A percentile compares a stretch with the other conserved stretches of the same genome.
Conservation (phyloP, 495 filamentous ascomycete species). For the Aspergillus olivimuriae region DNA sequence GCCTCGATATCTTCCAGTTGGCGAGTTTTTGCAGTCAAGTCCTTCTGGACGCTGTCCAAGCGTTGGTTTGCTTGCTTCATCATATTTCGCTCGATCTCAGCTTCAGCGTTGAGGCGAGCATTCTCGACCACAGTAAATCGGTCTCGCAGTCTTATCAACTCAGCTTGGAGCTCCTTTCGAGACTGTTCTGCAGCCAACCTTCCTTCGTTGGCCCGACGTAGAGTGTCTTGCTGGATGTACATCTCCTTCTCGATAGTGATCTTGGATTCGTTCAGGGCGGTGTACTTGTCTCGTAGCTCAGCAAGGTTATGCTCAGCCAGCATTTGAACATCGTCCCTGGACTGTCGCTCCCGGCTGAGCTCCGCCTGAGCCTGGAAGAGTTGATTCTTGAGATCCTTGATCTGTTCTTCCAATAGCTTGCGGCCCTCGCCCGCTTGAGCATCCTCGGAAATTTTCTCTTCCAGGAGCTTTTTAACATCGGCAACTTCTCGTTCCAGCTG, state of each 20-base stretch:
- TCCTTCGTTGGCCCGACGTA: constrained; percentile 80
- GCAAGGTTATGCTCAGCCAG: constrained; percentile 84
- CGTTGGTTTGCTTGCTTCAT: constrained; percentile 75
- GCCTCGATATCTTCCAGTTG: constrained; percentile 67
- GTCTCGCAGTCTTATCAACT: constrained; percentile 75
- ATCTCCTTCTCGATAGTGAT: constrained; percentile 98
- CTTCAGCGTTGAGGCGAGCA: constrained; percentile 74
- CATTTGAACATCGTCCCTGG: constrained; percentile 90
- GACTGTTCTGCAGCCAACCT: constrained; percentile 72
- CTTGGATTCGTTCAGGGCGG: constrained; percentile 87
- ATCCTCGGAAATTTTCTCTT: constrained; percentile 85
- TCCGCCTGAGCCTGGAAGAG: constrained; percentile 82
- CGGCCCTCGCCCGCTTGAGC: constrained; percentile 78
- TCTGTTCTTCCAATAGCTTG: constrained; percentile 79
- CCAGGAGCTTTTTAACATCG: constrained; percentile 78
- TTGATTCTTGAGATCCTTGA: constrained; percentile 77
- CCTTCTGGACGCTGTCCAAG: constrained; percentile 67
- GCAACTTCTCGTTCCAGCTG: constrained; percentile 83
- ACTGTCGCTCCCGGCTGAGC: constrained; percentile 86
- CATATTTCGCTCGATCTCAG: constrained; percentile 71
- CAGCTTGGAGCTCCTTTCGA: constrained; percentile 80
- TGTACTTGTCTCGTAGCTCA: constrained; percentile 75
- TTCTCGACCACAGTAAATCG: constrained; percentile 79
- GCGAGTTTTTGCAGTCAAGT: constrained; percentile 66
- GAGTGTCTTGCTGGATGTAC: constrained; percentile 92